Evolutionary conservation across 768 basidiomycete species (phyloP), one percentile per base, ranked within the genome.

Genomic region (Podaxis pistillaris): DNA sequence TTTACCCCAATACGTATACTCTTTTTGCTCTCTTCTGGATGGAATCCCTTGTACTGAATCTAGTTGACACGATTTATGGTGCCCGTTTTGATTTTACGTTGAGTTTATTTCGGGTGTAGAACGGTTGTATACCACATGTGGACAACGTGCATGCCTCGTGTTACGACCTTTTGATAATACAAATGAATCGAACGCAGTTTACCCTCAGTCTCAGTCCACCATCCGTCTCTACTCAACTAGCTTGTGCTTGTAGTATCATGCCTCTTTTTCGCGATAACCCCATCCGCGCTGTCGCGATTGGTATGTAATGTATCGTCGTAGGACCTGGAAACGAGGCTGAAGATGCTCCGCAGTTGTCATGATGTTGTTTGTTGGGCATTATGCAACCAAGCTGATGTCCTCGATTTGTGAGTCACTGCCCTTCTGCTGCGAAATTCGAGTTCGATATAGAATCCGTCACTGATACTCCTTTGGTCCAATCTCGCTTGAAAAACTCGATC

Each of bases 181-280:
- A 38, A 56, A 58, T 41, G 22, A 30, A 59, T 44, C 46, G 9
- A 19, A 26, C 33, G 36, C 61, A 54, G 50, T 51, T 53, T 47
- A 7, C 56, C 36, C 33, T 19, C 40, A 46, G 24, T 40, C 47
- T 60, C 56, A 44, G 19, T 28, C 36, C 28, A 54, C 53, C 30
- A 44, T 54, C 59, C 22, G 56, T 61, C 63, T 54, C 56, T 54
- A 54, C 37, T 53, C 28, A 60, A 26, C 54, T 46, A 49, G 33
- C 9, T 4, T 41, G 8, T 15, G 37, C n/a, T 52, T 37, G 15
- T 38, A 56, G 37, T 55, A 55, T 28, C 40, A 83, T 83, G 82
- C 77, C 81, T 38, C 73, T 85, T 36, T 85, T 85, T 72, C 78
- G 74, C 63, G 76, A 81, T 56, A 76, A 76, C 68, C 83, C 79